Percentiles rank a stretch among this genome's conserved stretches.
Conservation (phyloP, 345 rosid species). For the Eucalyptus regnans region DNA sequence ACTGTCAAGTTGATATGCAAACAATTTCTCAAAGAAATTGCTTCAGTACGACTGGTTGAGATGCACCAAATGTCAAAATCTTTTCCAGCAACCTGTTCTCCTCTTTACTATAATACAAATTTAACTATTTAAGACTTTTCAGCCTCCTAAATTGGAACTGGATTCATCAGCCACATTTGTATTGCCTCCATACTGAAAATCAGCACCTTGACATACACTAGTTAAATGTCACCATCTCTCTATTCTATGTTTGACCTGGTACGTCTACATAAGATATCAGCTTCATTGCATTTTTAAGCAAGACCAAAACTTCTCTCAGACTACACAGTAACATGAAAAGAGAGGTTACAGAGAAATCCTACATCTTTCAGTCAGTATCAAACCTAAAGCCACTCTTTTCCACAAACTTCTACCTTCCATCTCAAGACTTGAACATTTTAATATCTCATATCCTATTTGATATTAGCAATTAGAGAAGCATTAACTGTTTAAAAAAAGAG, state of each 20-base stretch:
- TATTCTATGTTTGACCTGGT: not conserved
- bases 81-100: not conserved
- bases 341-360: not conserved
- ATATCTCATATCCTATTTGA: not conserved
- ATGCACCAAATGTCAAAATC: not conserved
- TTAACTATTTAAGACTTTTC: not conserved
- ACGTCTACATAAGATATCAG: not conserved
- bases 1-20: not conserved
- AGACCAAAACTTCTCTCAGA: not conserved
- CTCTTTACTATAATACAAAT: not conserved
- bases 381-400: not conserved
- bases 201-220: not conserved
- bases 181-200: not conserved
- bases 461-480: not conserved
- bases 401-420: not conserved
- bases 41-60: not conserved
- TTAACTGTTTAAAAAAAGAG: not conserved
- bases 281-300: not conserved
- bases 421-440: not conserved
- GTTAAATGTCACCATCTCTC: not conserved
- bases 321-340: not conserved
- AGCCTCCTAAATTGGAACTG: not conserved
- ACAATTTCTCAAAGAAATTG: not conserved
- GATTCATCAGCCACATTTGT: not conserved
- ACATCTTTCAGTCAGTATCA: not conserved